Evolutionary conservation across 768 basidiomycete species (phyloP), one percentile per base, ranked within the genome.

Genomic region (Termitomyces sp.): DNA sequence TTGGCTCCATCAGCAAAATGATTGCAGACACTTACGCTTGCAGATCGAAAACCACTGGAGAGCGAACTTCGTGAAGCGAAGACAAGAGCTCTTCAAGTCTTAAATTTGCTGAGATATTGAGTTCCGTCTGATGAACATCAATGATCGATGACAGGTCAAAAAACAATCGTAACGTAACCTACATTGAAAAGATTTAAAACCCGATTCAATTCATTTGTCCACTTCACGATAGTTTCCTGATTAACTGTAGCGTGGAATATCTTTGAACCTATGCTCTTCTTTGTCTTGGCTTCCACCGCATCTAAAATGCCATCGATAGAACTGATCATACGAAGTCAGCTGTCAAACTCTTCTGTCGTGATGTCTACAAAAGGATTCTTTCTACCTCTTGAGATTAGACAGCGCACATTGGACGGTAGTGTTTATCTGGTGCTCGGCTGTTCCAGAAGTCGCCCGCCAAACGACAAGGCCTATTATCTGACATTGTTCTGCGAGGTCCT

Each of bases 151-250:
- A 40, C 17, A 30, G 35, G 46, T n/a, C 33, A 11, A 10, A n/a
- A 14, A 3, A 21, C 40, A 47, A 21, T n/a, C 2, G 17, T 17
- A 21, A 10, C 9, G 10, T 33, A 9, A 28, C 54, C 50, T 6
- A 59, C 60, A 23, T 59, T 62, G 43, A 62, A 56, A 8, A 59
- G 48, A 28, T n/a, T 33, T 14, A 59, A 12, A 21, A 51, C 46
- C 1, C 23, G 23, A 23, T 59, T 35, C 26, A 62, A 45, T 14
- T 58, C 57, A 17, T 43, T 45, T 28, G 19, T 33, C 57, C 57
- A 59, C 19, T 45, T 44, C n/a, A 30, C 26, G n/a, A 62, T 58
- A 21, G 40, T 35, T 10, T 54, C 60, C n/a, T 59, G 54, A 38
- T 62, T 59, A 5, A 62, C 21, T 1, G 41, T 54, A 4, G 41